These are phyloP conservation scores for Tulasnella calospora DNA, from an alignment of 768 basidiomycete species.

Conservation along the genomic window DNA sequence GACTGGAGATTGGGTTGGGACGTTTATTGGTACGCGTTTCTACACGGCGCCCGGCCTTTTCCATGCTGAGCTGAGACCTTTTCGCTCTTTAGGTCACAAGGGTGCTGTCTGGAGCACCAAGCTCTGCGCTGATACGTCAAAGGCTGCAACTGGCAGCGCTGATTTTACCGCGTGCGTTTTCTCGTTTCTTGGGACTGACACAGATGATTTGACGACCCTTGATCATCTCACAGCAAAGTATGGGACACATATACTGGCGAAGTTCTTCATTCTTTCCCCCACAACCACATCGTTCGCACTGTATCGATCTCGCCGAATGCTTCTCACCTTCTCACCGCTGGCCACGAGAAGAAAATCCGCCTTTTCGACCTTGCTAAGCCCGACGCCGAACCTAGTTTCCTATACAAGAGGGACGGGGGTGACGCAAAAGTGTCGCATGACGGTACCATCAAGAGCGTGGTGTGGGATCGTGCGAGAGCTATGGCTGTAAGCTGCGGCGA, in stretches of 20 bases:
- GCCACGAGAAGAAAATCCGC: conserved; percentile 95
- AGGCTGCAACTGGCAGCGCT: conserved; percentile 88
- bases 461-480: conserved; percentile 81
- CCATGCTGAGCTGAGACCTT: conserved; percentile 38
- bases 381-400: conserved; percentile 80
- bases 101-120: conserved; percentile 98
- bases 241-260: conserved; percentile 93
- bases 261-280: conserved; percentile 90
- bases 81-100: conserved; percentile 40
- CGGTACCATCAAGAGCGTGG: conserved; percentile 84
- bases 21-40: conserved; percentile 39
- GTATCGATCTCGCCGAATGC: conserved; percentile 76
- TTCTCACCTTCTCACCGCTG: conserved; percentile 76
- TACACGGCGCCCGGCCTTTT: not conserved
- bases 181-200: conserved; percentile 23
- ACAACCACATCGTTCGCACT: conserved; percentile 96
- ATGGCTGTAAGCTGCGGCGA: conserved; percentile 87
- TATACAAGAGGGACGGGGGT: conserved; percentile 52
- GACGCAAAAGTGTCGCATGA: conserved; percentile 59
- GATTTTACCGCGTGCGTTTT: conserved; percentile 89
- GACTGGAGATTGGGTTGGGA: conserved; percentile 98
- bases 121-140: conserved; percentile 75
- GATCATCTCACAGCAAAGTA: conserved; percentile 61
- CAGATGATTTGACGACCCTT: not conserved
- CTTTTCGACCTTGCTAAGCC: conserved; percentile 86